Evolutionary conservation across 805 yeast genomes (phyloP), one percentile per base, ranked within the genome.

Genomic region (Myxozyma sirexii): DNA sequence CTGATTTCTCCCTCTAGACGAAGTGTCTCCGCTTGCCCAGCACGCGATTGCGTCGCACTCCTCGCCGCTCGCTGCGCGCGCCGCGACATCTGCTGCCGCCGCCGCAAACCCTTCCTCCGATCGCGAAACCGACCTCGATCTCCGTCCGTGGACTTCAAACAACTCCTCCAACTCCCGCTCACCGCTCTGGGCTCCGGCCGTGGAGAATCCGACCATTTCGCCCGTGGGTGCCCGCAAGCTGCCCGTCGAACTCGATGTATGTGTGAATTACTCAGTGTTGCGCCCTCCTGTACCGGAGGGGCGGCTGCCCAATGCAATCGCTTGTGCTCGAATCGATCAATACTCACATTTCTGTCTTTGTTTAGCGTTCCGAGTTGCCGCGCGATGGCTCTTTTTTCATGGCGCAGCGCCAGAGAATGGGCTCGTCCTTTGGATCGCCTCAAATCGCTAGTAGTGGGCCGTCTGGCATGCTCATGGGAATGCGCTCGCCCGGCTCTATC

Each of bases 111-210:
- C 48, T 26, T 13, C 54, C 27, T 37, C 61, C 43, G 64, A 60
- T n/a, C 60, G 60, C 45, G 62, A 61, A 19, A 35, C 49, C n/a
- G 65, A 61, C 37, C 54, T 58, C 46, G 65, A 61, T 54, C 60
- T 61, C 17, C 56, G 47, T 7, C 62, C 62, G 12, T 61, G 65
- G 65, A 24, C 59, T 10, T 61, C 65, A 3, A 33, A 37, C 56
- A 53, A 52, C 23, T 57, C 65, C 4, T 59, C 63, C 17, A 27
- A 62, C 29, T 57, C 65, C 19, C 62, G 65, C n/a, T 61, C 65
- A n/a, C 65, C 65, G 12, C 39, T 61, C 24, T 61, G 65, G 65
- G 53, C 62, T 7, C 31, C 62, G 6, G 41, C 47, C 37, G 52
- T 15, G 5, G 59, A 38, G 41, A 49, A 41, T 31, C 48, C 62